Percentiles rank a stretch among this genome's conserved stretches.
Evolutionary conservation across 345 rosid genomes (phyloP).

Genomic region (Eutrema yunnanense): DNA sequence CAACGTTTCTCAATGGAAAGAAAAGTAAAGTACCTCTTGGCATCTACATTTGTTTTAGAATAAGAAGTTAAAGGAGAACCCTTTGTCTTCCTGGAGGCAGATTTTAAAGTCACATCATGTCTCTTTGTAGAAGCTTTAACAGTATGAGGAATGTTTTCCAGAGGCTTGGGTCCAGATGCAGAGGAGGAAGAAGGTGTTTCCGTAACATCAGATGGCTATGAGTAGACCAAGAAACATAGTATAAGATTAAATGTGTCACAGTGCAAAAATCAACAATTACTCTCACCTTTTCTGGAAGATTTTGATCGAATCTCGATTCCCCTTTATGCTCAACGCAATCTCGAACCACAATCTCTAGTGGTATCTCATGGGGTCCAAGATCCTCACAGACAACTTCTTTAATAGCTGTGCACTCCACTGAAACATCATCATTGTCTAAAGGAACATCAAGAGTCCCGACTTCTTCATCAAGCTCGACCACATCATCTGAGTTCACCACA

Average conservation of each 20-base stretch:
- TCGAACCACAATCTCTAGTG: constrained; percentile 33
- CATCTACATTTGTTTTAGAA: constrained; percentile 32
- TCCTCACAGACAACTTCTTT: neutral
- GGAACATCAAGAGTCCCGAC: neutral
- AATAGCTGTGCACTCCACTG: neutral
- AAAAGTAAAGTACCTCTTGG: constrained; percentile 42
- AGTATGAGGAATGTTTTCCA: neutral
- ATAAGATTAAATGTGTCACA: neutral
- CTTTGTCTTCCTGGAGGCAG: constrained; percentile 26
- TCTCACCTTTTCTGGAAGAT: constrained; percentile 7
- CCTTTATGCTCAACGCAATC: constrained; percentile 24
- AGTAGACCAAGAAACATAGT: neutral
- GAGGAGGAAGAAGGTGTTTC: constrained; percentile 13
- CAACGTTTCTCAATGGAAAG: neutral
- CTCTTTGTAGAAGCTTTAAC: constrained; percentile 22
- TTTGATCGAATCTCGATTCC: neutral
- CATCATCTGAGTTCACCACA: constrained; percentile 28
- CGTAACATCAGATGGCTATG: neutral
- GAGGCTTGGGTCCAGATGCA: constrained; percentile 7
- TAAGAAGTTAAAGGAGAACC: constrained; percentile 33
- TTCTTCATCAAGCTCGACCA: constrained; percentile 29
- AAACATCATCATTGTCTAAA: constrained; percentile 3
- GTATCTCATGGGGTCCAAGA: neutral
- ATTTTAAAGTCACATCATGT: constrained; percentile 25
- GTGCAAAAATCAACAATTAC: neutral